A percentile compares a stretch with the other conserved stretches of the same genome.
Evolutionary conservation across 2,329 filamentous ascomycete species (phyloP).

Genomic region (Hymenoscyphus scutula): DNA sequence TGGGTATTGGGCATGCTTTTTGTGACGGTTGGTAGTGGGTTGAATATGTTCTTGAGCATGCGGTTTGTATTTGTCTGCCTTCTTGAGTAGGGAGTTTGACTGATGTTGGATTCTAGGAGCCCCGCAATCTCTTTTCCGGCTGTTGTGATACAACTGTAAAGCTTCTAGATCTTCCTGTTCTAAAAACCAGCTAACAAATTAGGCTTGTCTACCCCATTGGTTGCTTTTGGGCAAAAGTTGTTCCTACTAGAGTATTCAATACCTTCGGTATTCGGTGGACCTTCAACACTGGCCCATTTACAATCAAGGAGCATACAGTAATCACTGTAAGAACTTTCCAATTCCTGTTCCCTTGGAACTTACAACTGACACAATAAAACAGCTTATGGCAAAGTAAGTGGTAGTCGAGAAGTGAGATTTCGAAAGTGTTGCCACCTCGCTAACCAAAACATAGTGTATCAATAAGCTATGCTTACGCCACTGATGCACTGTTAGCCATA

Average conservation of each 20-base stretch:
- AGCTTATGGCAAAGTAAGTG: slow-evolving; percentile 27
- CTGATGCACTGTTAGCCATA: slow-evolving; percentile 70
- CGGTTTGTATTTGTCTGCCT: not conserved
- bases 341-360: slow-evolving; percentile 37
- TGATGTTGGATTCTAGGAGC: not conserved
- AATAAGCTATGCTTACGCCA: slow-evolving; percentile 55
- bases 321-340: slow-evolving; percentile 50
- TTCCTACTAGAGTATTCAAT: slow-evolving; percentile 29
- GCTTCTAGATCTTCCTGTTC: too few relatives aligned
- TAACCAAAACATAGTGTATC: slow-evolving; percentile 32
- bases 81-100: not conserved
- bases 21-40: slow-evolving; percentile 20
- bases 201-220: slow-evolving; percentile 23
- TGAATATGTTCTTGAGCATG: slow-evolving; percentile 30
- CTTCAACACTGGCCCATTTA: slow-evolving; percentile 66
- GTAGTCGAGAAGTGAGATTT: not conserved
- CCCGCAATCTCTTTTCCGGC: slow-evolving; percentile 14
- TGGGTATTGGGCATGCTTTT: slow-evolving; percentile 57
- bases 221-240: slow-evolving; percentile 42
- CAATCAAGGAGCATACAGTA: slow-evolving; percentile 66
- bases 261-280: slow-evolving; percentile 54
- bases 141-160: slow-evolving; percentile 50
- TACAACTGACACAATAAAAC: not conserved
- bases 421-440: not conserved
- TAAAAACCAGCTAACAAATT: not conserved